Percentiles rank a stretch among this genome's conserved stretches.
phyloP scores from a whole-genome alignment of 768 basidiomycete genomes.

The Lentinula boryana region DNA sequence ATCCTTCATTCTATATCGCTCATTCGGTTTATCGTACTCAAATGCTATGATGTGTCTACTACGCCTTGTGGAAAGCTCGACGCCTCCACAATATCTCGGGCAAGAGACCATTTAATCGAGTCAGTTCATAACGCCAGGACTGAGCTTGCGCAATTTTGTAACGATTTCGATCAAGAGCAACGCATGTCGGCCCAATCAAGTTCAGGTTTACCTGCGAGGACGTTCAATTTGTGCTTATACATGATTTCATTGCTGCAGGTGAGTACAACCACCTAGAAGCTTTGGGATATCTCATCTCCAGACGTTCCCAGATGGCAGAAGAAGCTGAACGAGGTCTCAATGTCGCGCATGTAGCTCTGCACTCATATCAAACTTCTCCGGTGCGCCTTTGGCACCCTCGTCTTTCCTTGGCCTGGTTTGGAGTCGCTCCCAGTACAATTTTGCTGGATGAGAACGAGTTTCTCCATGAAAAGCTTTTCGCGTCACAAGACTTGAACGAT shows the following conservation, averaged over 20 bases:
- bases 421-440: constrained; percentile 25
- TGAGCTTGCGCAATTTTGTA: constrained; percentile 25
- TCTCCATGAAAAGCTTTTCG: constrained; percentile 1
- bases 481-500: constrained; percentile 9
- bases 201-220: constrained; percentile 20
- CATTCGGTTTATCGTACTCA: constrained; percentile 25
- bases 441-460: constrained; percentile 14
- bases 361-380: constrained; percentile 22
- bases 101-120: constrained; percentile 16
- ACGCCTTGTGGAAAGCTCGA: constrained; percentile 6
- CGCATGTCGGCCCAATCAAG: constrained; percentile 10
- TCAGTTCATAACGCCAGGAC: constrained; percentile 20
- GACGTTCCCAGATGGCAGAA: constrained; percentile 32
- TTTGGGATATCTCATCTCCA: not conserved
- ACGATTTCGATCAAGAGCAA: constrained; percentile 22
- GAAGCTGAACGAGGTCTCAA: constrained; percentile 29
- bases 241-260: constrained; percentile 42
- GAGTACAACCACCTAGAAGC: not conserved
- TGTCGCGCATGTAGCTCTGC: constrained; percentile 23
- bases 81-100: constrained; percentile 9
- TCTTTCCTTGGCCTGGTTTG: constrained; percentile 35
- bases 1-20: constrained; percentile 28
- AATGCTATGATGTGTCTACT: constrained; percentile 18
- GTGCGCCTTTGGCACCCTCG: constrained; percentile 35
- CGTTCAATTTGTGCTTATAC: constrained; percentile 30